Evolutionary conservation across 345 rosid species (phyloP), one percentile per base, ranked within the genome.

Genomic region (Euphorbia lathyris): DNA sequence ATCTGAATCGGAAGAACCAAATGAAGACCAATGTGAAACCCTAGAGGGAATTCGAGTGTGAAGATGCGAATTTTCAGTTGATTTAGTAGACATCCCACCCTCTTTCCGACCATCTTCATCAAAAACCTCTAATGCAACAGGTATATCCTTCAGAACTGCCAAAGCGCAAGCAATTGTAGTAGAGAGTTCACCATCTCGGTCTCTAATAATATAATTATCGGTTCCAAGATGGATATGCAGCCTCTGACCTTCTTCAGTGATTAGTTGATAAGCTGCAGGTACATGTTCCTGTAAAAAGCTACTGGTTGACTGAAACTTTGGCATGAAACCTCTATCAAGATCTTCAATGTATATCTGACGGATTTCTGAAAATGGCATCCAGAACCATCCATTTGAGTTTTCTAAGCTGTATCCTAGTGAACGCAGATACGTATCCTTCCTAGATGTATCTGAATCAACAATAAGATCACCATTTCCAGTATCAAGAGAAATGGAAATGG

Each of bases 151-250:
- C 76, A 86, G 61, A 74, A 81, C 78, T 48, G 90, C 83, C 79
- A 95, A 74, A 9, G 96, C 96, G 59, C 97, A 95, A 71, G 98
- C 96, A 72, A 95, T 95, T 60, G 92, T 68, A 76, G 98, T 95
- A 11, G 99, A 92, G 73, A 92, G 83, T 78, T 95, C 99, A 58
- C 88, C 92, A 67, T 95, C 99, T 71, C 82, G 86, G 77, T 92
- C 98, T 11, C 94, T 88, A 73, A 95, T 83, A 7, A 95, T 69
- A 67, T 78, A 82, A 55, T 78, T 69, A 68, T 84, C 83, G 36
- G 73, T 80, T 58, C 78, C 84, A 57, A 92, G 70, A 43, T 92
- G 91, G 57, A 92, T 74, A 77, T 84, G 98, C 51, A 92, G 77
- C 85, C 96, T 87, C 67, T 83, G 73, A 14, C 87, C 78, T 88